phyloP scores from a whole-genome alignment of 73 alveolate genomes.

The Paramecium caudatum region DNA sequence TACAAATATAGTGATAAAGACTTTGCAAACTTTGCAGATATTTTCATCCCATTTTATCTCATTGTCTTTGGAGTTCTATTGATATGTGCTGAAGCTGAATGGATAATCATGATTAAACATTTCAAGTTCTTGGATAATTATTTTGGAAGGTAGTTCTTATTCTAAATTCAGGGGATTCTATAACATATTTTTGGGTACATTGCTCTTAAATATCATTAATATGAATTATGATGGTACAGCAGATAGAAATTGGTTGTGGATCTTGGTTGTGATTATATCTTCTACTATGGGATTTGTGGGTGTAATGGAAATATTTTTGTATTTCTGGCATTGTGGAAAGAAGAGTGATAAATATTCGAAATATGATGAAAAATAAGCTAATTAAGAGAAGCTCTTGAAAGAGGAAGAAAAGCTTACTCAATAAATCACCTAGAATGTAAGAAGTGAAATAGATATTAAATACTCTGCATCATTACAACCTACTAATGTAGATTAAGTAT shows the following conservation, averaged over 20 bases:
- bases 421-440: background rate
- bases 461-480: slow-evolving; percentile 31
- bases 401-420: slow-evolving; percentile 14
- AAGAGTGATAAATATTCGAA: slow-evolving; percentile 50
- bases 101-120: slow-evolving; percentile 35
- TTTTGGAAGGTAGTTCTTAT: slow-evolving; percentile 59
- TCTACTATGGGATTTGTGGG: slow-evolving; percentile 26
- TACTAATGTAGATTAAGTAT: background rate
- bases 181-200: slow-evolving; percentile 56
- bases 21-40: background rate
- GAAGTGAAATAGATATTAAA: slow-evolving; percentile 28
- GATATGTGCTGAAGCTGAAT: slow-evolving; percentile 65
- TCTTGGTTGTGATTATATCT: background rate
- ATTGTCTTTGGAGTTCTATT: slow-evolving; percentile 40
- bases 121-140: slow-evolving; percentile 49
- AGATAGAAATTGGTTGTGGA: background rate
- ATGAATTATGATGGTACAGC: background rate
- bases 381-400: background rate
- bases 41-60: slow-evolving; percentile 47
- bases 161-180: background rate
- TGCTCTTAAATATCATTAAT: background rate
- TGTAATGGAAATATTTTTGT: slow-evolving; percentile 31
- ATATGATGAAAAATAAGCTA: slow-evolving; percentile 39
- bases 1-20: slow-evolving; percentile 15
- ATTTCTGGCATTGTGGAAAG: slow-evolving; percentile 35